Base-by-base conservation (phyloP, 2,329 filamentous ascomycete species). In the Penicillium sp. region DNA sequence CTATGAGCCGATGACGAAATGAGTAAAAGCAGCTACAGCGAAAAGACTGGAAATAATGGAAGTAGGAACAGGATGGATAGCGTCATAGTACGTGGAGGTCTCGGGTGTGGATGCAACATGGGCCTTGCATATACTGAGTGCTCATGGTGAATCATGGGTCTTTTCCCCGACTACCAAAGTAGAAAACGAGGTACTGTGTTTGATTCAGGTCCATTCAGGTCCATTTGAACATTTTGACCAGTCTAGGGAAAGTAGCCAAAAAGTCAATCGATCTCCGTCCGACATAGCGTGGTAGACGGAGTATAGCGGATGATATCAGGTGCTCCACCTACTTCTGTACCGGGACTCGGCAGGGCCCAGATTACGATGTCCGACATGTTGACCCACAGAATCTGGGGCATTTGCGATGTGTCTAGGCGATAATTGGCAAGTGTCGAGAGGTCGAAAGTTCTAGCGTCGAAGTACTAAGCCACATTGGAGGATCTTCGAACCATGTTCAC, bases 81-180 rank as follows among this genome's bases (percentile, higher is more conserved):
- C 58, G 57, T 60, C 53, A 52, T 45, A 19, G 41, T 47, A 35
- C 34, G 51, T 56, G 46, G 50, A 48, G 55, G 53, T 36, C 39
- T 56, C 54, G 57, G 56, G 61, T 51, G 53, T 51, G 47, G 39
- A 60, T 55, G 55, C 45, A 53, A 56, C 47, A 48, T 48, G 43
- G 43, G 52, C 39, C 46, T 53, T 50, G 39, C 51, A 50, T 53
- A 29, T 30, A 3, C 39, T 44, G 43, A 50, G 30, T 39, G 18
- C 38, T 42, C 9, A 32, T 48, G 46, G 39, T 49, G 39, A 42
- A 50, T 49, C 45, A 48, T 49, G 46, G 46, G 26, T 26, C 8
- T 18, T 34, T 13, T 29, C 23, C 23, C 23, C 23, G 23, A 23
- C 3, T 5, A 23, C 23, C 23, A 23, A 23, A 23, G 23, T 23